Base-by-base conservation (phyloP, 352 stramenopile genomes). In the Elongisporangium prolatum region DNA sequence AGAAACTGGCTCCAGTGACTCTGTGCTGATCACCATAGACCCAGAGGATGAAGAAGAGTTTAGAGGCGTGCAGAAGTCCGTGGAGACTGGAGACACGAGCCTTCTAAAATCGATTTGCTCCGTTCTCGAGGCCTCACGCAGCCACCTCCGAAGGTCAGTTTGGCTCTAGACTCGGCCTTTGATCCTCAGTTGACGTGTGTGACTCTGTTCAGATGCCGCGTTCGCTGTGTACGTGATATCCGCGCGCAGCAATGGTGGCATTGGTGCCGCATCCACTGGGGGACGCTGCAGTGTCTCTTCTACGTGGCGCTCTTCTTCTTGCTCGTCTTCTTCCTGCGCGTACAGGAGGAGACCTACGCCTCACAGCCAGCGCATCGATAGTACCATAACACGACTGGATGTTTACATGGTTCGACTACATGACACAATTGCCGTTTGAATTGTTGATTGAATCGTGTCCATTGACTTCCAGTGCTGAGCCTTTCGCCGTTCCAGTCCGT, bases 251-350 rank as follows among this genome's bases (percentile, higher is more conserved):
- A 84, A 52, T 85, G 73, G 71, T 61, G 57, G 13, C 72, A 84
- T 57, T 88, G 77, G 77, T 68, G 66, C 44, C 66, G 74, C 59
- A 68, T 88, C 51, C 70, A 88, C 56, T 84, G 72, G 74, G 34
- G 64, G 16, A 75, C 72, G 21, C 50, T 88, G 8, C 77, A 88
- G 65, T 84, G 75, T 40, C 54, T 80, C 9, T 84, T 88, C 68
- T 85, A 88, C 72, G 71, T 85, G 55, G 28, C 61, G 51, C 71
- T 88, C 40, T 88, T 88, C 54, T 69, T 81, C 59, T 65, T 77
- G 21, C 78, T 85, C 20, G 75, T 88, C 20, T 75, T 76, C 49
- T 88, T 88, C 61, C 65, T 88, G 18, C 74, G 77, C 20, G 71
- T 88, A 0, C 71, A 88, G 63, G 77, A 88, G 50, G 72, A 82